Evolutionary conservation across 2,329 filamentous ascomycete species (phyloP).

Genomic region (Claviceps lovelessii): DNA sequence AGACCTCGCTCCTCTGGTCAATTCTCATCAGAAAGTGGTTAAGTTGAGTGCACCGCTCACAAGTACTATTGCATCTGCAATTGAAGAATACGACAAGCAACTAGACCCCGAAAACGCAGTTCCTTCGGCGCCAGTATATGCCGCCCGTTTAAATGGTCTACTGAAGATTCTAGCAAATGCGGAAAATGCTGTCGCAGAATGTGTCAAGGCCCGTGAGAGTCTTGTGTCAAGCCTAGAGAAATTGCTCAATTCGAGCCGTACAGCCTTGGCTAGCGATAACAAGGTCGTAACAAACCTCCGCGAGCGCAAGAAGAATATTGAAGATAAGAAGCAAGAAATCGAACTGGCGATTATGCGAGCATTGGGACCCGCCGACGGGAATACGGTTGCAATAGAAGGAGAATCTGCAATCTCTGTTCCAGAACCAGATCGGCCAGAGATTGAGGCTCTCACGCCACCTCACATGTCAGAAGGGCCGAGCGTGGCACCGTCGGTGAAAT

Average conservation of each 20-base stretch:
- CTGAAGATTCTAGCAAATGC: conserved; percentile 78
- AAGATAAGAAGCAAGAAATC: conserved; percentile 73
- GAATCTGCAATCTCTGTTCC: conserved; percentile 30
- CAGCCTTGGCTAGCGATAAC: conserved; percentile 56
- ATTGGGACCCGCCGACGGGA: conserved; percentile 46
- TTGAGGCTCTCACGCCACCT: conserved; percentile 80
- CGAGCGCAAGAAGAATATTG: conserved; percentile 56
- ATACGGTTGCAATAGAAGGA: conserved; percentile 32
- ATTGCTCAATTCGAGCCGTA: conserved; percentile 59
- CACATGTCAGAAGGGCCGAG: conserved; percentile 32
- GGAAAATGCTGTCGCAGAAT: conserved; percentile 77
- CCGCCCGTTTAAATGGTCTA: conserved; percentile 76
- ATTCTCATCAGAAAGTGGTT: conserved; percentile 56
- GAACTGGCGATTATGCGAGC: conserved; percentile 85
- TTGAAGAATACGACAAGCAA: conserved; percentile 72
- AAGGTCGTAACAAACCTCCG: conserved; percentile 47
- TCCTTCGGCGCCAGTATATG: conserved; percentile 78
- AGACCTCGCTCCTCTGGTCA: conserved; percentile 63
- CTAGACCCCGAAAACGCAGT: conserved; percentile 53
- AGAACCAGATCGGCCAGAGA: conserved; percentile 60
- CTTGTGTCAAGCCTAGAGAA: conserved; percentile 73
- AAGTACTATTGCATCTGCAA: conserved; percentile 53
- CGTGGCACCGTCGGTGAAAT: conserved; percentile 7
- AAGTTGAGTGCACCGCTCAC: conserved; percentile 59
- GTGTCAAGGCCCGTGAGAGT: conserved; percentile 68